Conservation (phyloP, 768 basidiomycete genomes). For the Chiua virens region DNA sequence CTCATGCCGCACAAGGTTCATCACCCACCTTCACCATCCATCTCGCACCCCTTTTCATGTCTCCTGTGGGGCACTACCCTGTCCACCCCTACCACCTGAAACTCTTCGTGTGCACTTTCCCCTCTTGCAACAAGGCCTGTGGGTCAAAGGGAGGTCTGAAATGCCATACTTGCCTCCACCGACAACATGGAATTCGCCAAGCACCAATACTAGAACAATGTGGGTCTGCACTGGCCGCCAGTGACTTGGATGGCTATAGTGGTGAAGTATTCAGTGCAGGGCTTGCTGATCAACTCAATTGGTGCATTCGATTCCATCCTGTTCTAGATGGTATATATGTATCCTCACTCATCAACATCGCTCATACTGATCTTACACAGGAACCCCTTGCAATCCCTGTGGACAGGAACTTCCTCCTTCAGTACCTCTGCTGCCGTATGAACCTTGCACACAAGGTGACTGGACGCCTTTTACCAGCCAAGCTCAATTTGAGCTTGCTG, state of each 20-base stretch:
- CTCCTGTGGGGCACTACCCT: not conserved
- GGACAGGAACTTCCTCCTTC: not conserved
- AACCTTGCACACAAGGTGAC: not conserved
- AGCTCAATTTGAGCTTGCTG: not conserved
- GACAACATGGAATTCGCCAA: not conserved
- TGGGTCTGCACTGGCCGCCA: not conserved
- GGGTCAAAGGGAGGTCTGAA: too few relatives aligned
- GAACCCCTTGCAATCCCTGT: not conserved
- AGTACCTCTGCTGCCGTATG: not conserved
- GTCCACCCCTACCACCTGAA: not conserved
- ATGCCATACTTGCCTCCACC: not conserved
- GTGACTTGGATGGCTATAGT: not conserved
- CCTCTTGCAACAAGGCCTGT: too few relatives aligned
- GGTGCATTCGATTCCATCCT: not conserved
- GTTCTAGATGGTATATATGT: not conserved
- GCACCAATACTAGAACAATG: too few relatives aligned
- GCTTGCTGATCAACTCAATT: not conserved
- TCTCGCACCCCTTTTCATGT: too few relatives aligned
- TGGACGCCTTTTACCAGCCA: not conserved
- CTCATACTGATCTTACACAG: not conserved
- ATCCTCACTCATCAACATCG: not conserved
- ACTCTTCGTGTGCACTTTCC: not conserved
- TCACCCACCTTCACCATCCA: too few relatives aligned
- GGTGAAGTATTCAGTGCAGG: not conserved
- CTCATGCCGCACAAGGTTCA: too few relatives aligned